Percentiles rank a stretch among this genome's conserved stretches.
phyloP scores from a whole-genome alignment of 2,329 filamentous ascomycete genomes.

The Fusarium torulosum region DNA sequence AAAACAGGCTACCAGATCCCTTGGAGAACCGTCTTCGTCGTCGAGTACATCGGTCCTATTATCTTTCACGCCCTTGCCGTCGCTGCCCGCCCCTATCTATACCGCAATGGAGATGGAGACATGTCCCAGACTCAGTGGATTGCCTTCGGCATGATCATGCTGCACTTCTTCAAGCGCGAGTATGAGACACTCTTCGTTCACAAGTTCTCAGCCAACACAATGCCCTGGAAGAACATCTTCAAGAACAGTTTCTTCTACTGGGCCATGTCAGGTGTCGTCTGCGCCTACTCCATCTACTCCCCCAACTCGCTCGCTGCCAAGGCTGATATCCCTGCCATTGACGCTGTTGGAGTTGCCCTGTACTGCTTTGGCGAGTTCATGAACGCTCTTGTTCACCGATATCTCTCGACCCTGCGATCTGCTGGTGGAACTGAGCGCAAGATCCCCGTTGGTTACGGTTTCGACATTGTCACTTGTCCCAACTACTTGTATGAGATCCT shows the following conservation, averaged over 20 bases:
- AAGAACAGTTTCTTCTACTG: conserved; percentile 98
- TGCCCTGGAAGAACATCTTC: conserved; percentile 91
- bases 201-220: conserved; percentile 93
- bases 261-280: conserved; percentile 81
- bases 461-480: conserved; percentile 89
- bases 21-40: conserved; percentile 93
- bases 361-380: conserved; percentile 82
- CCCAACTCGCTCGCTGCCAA: conserved; percentile 77
- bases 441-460: conserved; percentile 88
- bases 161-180: conserved; percentile 96
- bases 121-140: conserved; percentile 79
- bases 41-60: conserved; percentile 94
- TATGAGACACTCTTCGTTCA: conserved; percentile 94
- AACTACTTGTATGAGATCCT: conserved; percentile 97
- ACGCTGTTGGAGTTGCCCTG: conserved; percentile 76
- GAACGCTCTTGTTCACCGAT: conserved; percentile 84
- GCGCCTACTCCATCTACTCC: conserved; percentile 87
- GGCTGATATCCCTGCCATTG: conserved; percentile 62
- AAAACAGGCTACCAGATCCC: conserved; percentile 82
- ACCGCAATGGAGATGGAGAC: conserved; percentile 59
- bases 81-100: conserved; percentile 75
- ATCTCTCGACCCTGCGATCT: conserved; percentile 81
- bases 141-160: conserved; percentile 77
- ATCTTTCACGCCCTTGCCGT: conserved; percentile 84
- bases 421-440: conserved; percentile 86